Base-by-base conservation (phyloP, 306 rosid species). In the Pterocarpus macrocarpus region DNA sequence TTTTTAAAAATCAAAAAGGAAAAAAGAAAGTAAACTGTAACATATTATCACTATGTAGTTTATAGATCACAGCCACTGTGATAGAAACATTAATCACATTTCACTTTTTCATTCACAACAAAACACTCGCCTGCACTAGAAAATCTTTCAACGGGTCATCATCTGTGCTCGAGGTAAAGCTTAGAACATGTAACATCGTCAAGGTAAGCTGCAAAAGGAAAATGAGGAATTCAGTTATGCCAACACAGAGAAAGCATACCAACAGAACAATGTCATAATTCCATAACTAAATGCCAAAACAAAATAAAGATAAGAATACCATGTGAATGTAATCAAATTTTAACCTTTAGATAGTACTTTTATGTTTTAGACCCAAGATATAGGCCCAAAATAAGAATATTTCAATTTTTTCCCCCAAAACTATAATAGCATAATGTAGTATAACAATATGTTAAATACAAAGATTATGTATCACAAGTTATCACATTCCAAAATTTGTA, bases 121-220 rank as follows among this genome's bases (percentile, higher is more conserved):
- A 52, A 80, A 55, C 38, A 79, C 91, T 82, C 87, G 92, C 98
- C 90, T 91, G 88, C 52, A 91, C 87, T 52, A 95, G 87, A 89
- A 92, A 91, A 78, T 87, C 95, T 87, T 90, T 90, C 65, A 93
- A 83, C 22, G 82, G 85, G 50, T 86, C 93, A 66, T 92, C 88
- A 64, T 85, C 82, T 13, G 91, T 76, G 83, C 87, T 82, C 56
- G 95, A 87, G 52, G 91, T 79, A 32, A 93, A 89, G 86, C 88
- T 84, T 78, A 93, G 92, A 88, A 91, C 76, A 47, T 95, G 99
- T 76, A 95, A 82, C 93, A 95, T 85, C 59, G 99, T 93, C 86
- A 88, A 87, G 84, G 94, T 93, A 71, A 95, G 62, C 99, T 95
- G 94, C 88, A 84, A 32, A 36, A 74, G 64, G 43, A 78, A 52